phyloP scores from a whole-genome alignment of 2,329 filamentous ascomycete genomes.

The Orbilia ellipsospora region DNA sequence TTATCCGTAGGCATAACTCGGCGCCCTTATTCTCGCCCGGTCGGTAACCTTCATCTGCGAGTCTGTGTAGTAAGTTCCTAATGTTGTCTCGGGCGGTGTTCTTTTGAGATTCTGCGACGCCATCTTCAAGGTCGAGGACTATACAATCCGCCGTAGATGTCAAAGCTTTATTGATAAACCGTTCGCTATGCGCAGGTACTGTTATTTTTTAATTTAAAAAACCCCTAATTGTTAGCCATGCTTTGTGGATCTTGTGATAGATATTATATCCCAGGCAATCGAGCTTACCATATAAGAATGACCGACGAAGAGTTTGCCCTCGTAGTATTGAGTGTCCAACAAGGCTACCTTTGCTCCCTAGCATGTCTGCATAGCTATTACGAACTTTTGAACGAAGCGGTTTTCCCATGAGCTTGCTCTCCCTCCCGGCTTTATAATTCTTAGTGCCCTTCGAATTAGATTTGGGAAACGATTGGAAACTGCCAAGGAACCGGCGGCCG shows the following conservation, averaged over 20 bases:
- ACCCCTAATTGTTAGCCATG: too few relatives aligned
- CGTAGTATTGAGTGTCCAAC: constrained; percentile 26
- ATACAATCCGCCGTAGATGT: constrained; percentile 41
- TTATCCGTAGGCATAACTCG: constrained; percentile 43
- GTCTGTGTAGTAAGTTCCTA: constrained; percentile 12
- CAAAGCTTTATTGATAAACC: constrained; percentile 44
- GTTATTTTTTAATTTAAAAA: too few relatives aligned
- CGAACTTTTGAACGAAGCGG: not conserved
- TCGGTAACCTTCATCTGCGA: constrained; percentile 27
- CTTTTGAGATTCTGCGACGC: constrained; percentile 35
- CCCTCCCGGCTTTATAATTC: too few relatives aligned
- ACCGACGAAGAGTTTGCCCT: constrained; percentile 18
- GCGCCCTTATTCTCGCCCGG: constrained; percentile 35
- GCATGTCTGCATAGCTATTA: not conserved
- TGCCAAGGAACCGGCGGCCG: not conserved
- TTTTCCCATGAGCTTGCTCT: not conserved
- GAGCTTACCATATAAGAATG: constrained; percentile 37
- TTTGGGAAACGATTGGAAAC: not conserved
- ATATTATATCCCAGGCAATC: not conserved
- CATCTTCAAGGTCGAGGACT: constrained; percentile 48
- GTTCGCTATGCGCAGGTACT: constrained; percentile 36
- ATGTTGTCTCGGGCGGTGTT: constrained; percentile 32
- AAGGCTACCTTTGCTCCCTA: not conserved
- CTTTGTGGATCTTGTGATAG: too few relatives aligned
- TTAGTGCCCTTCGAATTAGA: too few relatives aligned